These are phyloP conservation scores for Rhodofomes roseus DNA, from an alignment of 1,284 basidiomycete genomes.

Conservation along the genomic window DNA sequence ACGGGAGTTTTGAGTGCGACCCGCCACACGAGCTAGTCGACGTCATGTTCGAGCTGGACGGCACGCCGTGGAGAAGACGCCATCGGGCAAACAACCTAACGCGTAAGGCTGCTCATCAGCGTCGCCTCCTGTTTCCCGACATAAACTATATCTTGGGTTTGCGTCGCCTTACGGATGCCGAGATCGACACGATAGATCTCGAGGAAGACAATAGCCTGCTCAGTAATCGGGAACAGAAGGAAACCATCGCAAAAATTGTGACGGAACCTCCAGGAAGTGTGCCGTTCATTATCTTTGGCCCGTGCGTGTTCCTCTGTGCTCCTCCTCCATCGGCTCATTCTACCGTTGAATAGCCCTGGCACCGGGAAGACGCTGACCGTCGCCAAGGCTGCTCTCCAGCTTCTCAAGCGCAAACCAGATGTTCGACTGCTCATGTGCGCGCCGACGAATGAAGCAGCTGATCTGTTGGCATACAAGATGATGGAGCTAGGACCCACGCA, in stretches of 20 bases:
- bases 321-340: background rate
- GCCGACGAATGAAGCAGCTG: slow-evolving; percentile 59
- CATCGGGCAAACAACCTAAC: slow-evolving; percentile 54
- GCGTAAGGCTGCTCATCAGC: slow-evolving; percentile 33
- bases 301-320: slow-evolving; percentile 39
- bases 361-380: slow-evolving; percentile 70
- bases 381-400: slow-evolving; percentile 60
- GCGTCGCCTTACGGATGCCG: slow-evolving; percentile 8
- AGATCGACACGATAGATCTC: slow-evolving; percentile 32
- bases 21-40: slow-evolving; percentile 30
- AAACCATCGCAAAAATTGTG: slow-evolving; percentile 51
- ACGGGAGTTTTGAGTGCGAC: slow-evolving; percentile 41
- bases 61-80: slow-evolving; percentile 47
- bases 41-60: slow-evolving; percentile 54
- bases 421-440: slow-evolving; percentile 60
- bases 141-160: slow-evolving; percentile 22
- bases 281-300: slow-evolving; percentile 63
- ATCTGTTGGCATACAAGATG: slow-evolving; percentile 55
- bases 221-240: slow-evolving; percentile 17
- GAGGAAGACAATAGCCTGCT: slow-evolving; percentile 29
- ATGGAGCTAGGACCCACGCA: slow-evolving; percentile 30
- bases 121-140: slow-evolving; percentile 40
- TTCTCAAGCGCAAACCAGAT: slow-evolving; percentile 39
- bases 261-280: slow-evolving; percentile 40
- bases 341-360: slow-evolving; percentile 43